These are phyloP conservation scores for Pisolithus thermaeus DNA, from an alignment of 1,284 basidiomycete species.

Conservation along the genomic window DNA sequence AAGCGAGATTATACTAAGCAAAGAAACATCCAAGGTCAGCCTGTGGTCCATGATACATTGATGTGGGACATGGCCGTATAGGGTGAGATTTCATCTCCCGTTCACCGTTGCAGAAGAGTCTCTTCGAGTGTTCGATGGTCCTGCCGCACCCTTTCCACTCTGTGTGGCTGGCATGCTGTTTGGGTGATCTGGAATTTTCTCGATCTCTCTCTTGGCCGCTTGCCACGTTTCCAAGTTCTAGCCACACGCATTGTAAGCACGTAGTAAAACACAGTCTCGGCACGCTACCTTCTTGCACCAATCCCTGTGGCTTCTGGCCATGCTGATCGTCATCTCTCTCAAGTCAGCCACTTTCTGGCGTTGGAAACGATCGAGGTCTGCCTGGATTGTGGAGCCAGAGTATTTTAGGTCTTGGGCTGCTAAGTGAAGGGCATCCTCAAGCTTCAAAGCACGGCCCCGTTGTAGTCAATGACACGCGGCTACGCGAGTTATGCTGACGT, in stretches of 20 bases:
- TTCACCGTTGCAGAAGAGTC: constrained; percentile 59
- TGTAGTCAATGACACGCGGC: constrained; percentile 14
- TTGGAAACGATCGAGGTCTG: constrained; percentile 97
- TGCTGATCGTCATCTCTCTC: constrained; percentile 85
- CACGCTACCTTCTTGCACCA: constrained; percentile 85
- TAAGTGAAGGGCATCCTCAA: constrained; percentile 88
- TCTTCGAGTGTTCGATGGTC: constrained; percentile 39
- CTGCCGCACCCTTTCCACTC: constrained; percentile 26
- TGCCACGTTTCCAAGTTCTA: constrained; percentile 97
- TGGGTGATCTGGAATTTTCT: constrained; percentile 84
- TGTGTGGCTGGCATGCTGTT: constrained; percentile 52
- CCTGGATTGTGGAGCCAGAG: constrained; percentile 93
- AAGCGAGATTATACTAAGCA: not conserved
- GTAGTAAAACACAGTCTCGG: constrained; percentile 4
- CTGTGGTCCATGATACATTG: too few relatives aligned
- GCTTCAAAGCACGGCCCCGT: constrained; percentile 37
- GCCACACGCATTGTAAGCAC: constrained; percentile 10
- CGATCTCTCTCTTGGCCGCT: constrained; percentile 87
- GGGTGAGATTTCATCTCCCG: constrained; percentile 32
- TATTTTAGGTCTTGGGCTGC: constrained; percentile 93
- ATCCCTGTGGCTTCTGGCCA: constrained; percentile 88
- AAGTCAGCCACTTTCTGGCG: constrained; percentile 97
- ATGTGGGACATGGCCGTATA: not conserved
- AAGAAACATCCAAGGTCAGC: not conserved
- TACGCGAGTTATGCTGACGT: constrained; percentile 19